Percentiles rank a stretch among this genome's conserved stretches.
phyloP scores from a whole-genome alignment of 345 rosid species.

The Eucalyptus camaldulensis region DNA sequence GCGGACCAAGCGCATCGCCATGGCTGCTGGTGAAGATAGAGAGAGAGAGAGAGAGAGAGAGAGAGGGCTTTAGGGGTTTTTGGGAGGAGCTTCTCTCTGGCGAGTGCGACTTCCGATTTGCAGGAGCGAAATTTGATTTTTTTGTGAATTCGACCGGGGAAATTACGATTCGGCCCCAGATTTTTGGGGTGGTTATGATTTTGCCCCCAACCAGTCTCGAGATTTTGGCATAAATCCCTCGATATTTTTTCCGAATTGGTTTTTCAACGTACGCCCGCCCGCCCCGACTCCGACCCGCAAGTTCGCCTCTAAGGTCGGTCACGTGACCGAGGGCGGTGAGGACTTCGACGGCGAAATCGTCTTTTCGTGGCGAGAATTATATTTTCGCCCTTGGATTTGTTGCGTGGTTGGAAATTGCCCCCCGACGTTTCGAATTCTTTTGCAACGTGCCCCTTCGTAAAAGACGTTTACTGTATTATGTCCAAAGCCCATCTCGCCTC shows the following conservation, averaged over 20 bases:
- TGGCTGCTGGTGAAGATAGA: not conserved
- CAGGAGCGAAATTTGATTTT: not conserved
- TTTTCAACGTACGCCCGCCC: not conserved
- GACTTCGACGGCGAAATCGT: not conserved
- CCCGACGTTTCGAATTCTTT: not conserved
- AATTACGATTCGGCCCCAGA: not conserved
- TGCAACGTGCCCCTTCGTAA: not conserved
- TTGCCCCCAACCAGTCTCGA: not conserved
- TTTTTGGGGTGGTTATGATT: not conserved
- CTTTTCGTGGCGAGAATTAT: not conserved
- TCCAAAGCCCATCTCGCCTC: not conserved
- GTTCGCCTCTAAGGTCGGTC: not conserved
- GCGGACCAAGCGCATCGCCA: constrained; percentile 37
- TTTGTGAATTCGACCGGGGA: not conserved
- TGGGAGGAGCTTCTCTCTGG: not conserved
- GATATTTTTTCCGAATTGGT: not conserved
- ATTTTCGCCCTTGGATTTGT: not conserved
- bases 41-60: no score
- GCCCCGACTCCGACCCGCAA: not conserved
- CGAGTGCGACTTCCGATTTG: not conserved
- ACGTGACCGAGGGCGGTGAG: not conserved
- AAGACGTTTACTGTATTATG: not conserved
- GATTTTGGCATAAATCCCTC: not conserved
- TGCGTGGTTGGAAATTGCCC: not conserved
- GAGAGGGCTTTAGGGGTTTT: not conserved